Evolutionary conservation across 116 monocot species (phyloP), one percentile per base, ranked within the genome.

Genomic region (Phalaenopsis hybrid): DNA sequence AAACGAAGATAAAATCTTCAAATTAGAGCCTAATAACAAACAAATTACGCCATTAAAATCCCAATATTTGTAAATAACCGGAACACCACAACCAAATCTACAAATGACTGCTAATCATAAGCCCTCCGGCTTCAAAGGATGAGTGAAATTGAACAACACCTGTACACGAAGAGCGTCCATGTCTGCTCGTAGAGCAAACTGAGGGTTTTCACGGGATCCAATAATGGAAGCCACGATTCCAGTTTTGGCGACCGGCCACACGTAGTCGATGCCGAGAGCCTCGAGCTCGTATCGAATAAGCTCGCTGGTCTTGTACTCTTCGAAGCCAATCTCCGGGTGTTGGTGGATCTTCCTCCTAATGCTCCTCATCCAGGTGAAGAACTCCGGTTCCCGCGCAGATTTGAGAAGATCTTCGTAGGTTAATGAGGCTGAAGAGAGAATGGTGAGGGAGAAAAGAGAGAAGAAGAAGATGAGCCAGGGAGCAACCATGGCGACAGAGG

Each of bases 161-260:
- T 92, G 86, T 18, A 92, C 57, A 45, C 92, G 85, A 37, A 93
- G 93, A 10, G 90, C 93, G 45, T 96, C 96, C 96, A 93, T 93
- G 76, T 93, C 96, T 0, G 93, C 96, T 21, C 96, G 75, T 44
- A 92, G 92, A 17, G 83, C 88, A 57, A 96, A 89, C 43, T 63
- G 15, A 5, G 93, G 93, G 5, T 82, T 75, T 11, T 78, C 31
- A 57, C 85, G 89, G n/a, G 91, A 86, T 10, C 93, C 96, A 49
- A 93, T 79, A 41, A 73, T 73, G 23, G 89, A 58, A 45, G 89
- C 95, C 10, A 95, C 90, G 25, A 95, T 81, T 4, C 93, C 91
- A 51, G 95, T 95, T 69, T 86, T 86, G 17, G 95, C 95, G n/a
- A 95, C 87, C 9, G 95, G 95, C 91, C 89, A 95, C 2, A 83